Evolutionary conservation across 306 rosid genomes (phyloP).

Genomic region (Prunus kanzakura): DNA sequence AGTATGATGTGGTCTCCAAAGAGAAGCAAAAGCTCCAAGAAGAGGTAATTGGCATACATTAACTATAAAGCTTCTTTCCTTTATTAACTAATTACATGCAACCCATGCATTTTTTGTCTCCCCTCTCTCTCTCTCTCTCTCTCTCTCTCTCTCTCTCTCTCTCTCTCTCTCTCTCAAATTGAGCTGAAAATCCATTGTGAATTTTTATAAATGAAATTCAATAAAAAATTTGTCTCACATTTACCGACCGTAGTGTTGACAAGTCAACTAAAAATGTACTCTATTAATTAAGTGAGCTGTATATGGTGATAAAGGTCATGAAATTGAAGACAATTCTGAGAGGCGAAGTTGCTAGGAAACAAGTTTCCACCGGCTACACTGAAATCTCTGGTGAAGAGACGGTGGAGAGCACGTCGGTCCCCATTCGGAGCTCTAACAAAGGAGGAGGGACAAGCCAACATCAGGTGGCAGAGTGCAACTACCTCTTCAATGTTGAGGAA

Average conservation of each 20-base stretch:
- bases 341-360: constrained; percentile 55
- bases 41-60: constrained; percentile 45
- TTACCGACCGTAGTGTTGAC: not conserved
- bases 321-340: constrained; percentile 63
- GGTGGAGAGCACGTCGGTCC: constrained; percentile 68
- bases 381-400: constrained; percentile 82
- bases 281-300: not conserved
- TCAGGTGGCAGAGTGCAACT: constrained; percentile 46
- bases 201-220: not conserved
- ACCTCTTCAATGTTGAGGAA: constrained; percentile 52
- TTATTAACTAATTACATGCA: constrained; percentile 9
- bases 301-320: constrained; percentile 42
- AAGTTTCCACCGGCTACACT: constrained; percentile 50
- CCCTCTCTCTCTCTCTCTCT: not conserved
- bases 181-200: not conserved
- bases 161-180: not conserved
- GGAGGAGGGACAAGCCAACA: constrained; percentile 32
- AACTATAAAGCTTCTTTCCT: not conserved
- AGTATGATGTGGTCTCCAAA: constrained; percentile 55
- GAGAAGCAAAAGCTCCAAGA: constrained; percentile 76
- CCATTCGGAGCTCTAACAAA: constrained; percentile 41
- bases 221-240: not conserved
- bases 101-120: not conserved
- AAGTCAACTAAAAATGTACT: not conserved
- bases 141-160: not conserved